These are phyloP conservation scores for Amoebophrya sp. DNA, from an alignment of 169 alveolate species.

Conservation along the genomic window DNA sequence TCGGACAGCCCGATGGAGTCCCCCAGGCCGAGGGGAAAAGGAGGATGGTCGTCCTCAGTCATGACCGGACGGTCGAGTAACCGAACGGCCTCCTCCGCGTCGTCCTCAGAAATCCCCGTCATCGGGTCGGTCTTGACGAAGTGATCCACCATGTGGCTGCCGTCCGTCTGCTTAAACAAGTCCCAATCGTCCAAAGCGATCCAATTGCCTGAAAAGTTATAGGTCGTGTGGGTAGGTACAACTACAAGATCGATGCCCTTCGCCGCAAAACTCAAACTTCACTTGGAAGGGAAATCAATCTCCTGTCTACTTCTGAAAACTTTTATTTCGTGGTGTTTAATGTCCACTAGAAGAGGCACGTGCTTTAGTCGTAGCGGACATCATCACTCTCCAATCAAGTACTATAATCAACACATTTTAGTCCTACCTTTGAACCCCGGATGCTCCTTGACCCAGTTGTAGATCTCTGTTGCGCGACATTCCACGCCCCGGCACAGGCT, in stretches of 20 bases:
- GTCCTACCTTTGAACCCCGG: no score
- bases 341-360: no score
- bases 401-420: no score
- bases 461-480: neutral
- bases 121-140: neutral
- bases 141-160: neutral
- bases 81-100: neutral
- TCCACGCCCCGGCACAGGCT: neutral
- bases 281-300: no score
- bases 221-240: no score
- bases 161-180: neutral
- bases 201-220: neutral
- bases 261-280: no score
- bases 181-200: neutral
- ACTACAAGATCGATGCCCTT: no score
- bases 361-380: no score
- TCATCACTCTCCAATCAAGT: no score
- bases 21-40: neutral
- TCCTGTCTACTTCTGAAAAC: no score
- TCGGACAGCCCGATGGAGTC: no score
- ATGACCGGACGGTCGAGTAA: neutral
- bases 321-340: no score
- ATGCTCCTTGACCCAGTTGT: neutral
- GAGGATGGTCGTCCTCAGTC: neutral
- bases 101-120: neutral